Conservation (phyloP, 139 green algal species). For the Chlorella ohadii region DNA sequence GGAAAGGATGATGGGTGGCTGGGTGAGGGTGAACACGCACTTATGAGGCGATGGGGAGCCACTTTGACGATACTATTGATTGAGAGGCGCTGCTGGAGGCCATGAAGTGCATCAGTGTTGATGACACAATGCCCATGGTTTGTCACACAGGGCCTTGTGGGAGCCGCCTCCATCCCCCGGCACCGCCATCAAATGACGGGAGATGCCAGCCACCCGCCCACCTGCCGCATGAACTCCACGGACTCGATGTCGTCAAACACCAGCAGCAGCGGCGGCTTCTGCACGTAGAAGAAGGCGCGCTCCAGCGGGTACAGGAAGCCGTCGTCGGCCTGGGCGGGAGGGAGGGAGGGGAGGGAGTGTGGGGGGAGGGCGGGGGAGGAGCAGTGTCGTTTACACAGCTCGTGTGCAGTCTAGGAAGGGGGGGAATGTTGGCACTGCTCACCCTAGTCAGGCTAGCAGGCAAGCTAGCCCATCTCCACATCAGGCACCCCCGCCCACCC, state of each 20-base stretch:
- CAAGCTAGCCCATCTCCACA: too few species aligned
- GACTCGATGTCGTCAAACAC: slow-evolving; percentile 86
- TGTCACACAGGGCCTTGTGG: neutral
- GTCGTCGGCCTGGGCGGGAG: slow-evolving; percentile 67
- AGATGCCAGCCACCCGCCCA: neutral
- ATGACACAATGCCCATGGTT: slow-evolving; percentile 15
- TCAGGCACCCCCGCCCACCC: neutral
- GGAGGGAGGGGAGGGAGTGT: neutral
- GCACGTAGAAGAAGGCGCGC: slow-evolving; percentile 96
- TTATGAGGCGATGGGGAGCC: too few species aligned
- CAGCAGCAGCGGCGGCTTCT: slow-evolving; percentile 96
- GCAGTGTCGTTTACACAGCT: too few species aligned
- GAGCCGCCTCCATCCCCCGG: too few species aligned
- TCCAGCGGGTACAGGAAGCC: slow-evolving; percentile 97
- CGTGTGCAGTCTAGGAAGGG: too few species aligned
- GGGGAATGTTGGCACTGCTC: too few species aligned
- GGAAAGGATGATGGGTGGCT: neutral
- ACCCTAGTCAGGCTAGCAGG: too few species aligned
- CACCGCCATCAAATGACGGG: too few species aligned
- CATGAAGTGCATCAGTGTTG: too few species aligned
- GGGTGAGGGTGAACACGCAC: neutral
- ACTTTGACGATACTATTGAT: too few species aligned
- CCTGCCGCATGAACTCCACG: slow-evolving; percentile 95
- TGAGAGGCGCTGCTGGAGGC: too few species aligned
- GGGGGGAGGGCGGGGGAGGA: neutral